Evolutionary conservation across 345 rosid genomes (phyloP).

Genomic region (Lumnitzera racemosa): DNA sequence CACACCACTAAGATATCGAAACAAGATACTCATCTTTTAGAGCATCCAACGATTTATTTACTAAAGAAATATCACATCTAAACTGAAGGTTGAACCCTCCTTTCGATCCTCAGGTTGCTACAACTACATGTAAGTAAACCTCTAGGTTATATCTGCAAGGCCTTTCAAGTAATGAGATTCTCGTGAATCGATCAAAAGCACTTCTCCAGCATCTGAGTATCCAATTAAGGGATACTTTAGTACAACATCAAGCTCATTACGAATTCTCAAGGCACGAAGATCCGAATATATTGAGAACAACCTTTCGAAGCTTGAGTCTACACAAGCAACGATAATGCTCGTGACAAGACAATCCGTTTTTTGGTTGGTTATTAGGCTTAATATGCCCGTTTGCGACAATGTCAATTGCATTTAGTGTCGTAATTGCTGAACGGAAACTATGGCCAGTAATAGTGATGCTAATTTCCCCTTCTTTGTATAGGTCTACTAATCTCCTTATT

Average conservation of each 20-base stretch:
- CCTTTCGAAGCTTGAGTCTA: constrained; percentile 36
- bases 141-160: constrained; percentile 57
- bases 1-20: constrained; percentile 49
- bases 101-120: constrained; percentile 52
- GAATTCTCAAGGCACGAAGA: constrained; percentile 39
- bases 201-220: constrained; percentile 62
- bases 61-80: constrained; percentile 45
- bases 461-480: constrained; percentile 49
- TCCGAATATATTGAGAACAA: constrained; percentile 32
- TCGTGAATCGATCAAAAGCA: constrained; percentile 48
- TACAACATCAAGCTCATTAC: constrained; percentile 49
- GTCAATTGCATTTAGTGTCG: constrained; percentile 54
- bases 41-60: constrained; percentile 45
- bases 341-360: constrained; percentile 36
- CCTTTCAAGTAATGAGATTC: constrained; percentile 53
- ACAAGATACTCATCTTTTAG: constrained; percentile 51
- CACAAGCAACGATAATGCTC: constrained; percentile 51
- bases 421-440: constrained; percentile 57
- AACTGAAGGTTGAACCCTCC: constrained; percentile 55
- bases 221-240: constrained; percentile 58
- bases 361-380: constrained; percentile 17
- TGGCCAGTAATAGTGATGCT: constrained; percentile 63
- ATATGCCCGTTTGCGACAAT: constrained; percentile 52
- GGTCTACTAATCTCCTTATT: constrained; percentile 42
- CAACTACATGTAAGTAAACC: constrained; percentile 68